Evolutionary conservation across 2,329 filamentous ascomycete genomes (phyloP).

Genomic region (Lachnellula arida): DNA sequence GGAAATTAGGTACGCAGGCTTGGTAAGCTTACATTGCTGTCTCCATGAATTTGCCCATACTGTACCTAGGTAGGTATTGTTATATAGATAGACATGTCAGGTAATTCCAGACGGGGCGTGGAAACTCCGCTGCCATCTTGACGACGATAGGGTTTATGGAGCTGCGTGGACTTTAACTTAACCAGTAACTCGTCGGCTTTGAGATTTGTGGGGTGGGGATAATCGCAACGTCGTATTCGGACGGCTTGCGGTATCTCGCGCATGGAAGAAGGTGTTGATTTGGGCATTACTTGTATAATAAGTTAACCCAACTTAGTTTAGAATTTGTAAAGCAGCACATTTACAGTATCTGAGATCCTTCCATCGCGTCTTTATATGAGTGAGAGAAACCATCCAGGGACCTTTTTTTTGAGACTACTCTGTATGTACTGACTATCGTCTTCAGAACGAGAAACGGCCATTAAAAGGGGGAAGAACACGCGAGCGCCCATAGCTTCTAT

Average conservation of each 20-base stretch:
- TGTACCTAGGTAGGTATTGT: not conserved
- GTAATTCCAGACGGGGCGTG: not conserved
- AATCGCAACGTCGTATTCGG: slow-evolving; percentile 34
- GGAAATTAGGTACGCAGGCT: not conserved
- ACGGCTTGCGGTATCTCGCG: slow-evolving; percentile 24
- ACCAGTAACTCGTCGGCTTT: slow-evolving; percentile 41
- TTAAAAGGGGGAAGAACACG: no score
- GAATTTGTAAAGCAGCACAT: no score
- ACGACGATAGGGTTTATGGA: slow-evolving; percentile 43
- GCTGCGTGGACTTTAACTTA: slow-evolving; percentile 41
- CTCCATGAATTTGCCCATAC: slow-evolving; percentile 7
- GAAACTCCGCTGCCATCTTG: slow-evolving; percentile 30
- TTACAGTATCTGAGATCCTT: no score
- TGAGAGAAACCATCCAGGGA: no score
- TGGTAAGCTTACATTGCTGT: not conserved
- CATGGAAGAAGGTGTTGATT: slow-evolving; percentile 21
- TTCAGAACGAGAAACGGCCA: no score
- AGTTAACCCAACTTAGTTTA: no score
- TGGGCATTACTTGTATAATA: no score
- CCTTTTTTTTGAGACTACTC: no score
- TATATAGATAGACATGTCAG: not conserved
- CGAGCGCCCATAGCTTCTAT: no score
- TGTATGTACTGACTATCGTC: no score
- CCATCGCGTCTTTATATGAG: no score
- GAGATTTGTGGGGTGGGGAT: slow-evolving; percentile 42